Percentiles rank a stretch among this genome's conserved stretches.
Conservation (phyloP, 2,329 filamentous ascomycete genomes). For the Hirsutella rhossiliensis region DNA sequence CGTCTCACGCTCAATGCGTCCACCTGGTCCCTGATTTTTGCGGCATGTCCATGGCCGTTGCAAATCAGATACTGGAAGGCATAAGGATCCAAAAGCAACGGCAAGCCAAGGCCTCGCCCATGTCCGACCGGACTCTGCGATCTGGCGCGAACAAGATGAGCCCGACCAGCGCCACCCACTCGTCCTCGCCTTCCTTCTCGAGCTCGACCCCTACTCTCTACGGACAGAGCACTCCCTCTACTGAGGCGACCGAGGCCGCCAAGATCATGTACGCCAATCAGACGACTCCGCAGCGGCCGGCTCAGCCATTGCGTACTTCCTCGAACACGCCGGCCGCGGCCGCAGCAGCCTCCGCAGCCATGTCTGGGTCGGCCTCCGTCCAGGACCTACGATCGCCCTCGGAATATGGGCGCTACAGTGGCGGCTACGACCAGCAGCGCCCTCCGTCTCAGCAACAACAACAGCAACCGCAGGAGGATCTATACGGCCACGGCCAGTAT, state of each 20-base stretch:
- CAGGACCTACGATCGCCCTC: constrained; percentile 19
- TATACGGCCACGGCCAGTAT: constrained; percentile 21
- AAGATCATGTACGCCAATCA: constrained; percentile 48
- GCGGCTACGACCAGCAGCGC: constrained; percentile 18
- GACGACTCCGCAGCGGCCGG: constrained; percentile 36
- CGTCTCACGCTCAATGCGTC: constrained; percentile 80
- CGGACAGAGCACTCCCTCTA: constrained; percentile 5
- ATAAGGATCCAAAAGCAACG: constrained; percentile 67
- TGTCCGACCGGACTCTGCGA: constrained; percentile 58
- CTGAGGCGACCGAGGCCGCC: constrained; percentile 49
- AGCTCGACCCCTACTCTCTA: constrained; percentile 10
- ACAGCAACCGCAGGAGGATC: constrained; percentile 22
- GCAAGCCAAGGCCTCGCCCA: constrained; percentile 42
- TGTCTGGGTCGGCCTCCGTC: constrained; percentile 33
- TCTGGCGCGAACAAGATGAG: constrained; percentile 33
- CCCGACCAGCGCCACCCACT: constrained; percentile 23
- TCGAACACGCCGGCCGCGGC: constrained; percentile 46
- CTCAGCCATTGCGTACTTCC: constrained; percentile 40
- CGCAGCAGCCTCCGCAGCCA: constrained; percentile 43
- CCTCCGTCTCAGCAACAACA: constrained; percentile 18
- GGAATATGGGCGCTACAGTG: constrained; percentile 22
- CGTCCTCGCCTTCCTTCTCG: constrained; percentile 21
- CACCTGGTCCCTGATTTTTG: constrained; percentile 98
- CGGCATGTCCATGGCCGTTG: constrained; percentile 96
- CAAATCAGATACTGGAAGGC: constrained; percentile 84